Evolutionary conservation across 2,329 filamentous ascomycete species (phyloP), one percentile per base, ranked within the genome.

Genomic region (Lecanosticta acicola): DNA sequence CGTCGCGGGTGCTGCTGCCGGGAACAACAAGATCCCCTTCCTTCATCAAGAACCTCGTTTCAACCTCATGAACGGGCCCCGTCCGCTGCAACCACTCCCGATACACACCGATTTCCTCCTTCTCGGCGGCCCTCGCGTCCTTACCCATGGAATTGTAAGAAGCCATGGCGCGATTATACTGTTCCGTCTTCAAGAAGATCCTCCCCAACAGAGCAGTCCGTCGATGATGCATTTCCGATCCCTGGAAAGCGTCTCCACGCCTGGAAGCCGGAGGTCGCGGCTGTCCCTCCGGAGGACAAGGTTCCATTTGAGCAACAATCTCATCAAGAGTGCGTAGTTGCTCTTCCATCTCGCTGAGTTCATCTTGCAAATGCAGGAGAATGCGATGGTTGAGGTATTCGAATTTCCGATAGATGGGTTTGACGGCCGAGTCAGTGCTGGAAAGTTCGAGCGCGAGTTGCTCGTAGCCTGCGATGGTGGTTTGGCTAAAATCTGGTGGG

Each of bases 351-450:
- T 91, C 84, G 21, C 76, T 74, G 14, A 95, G 79, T 63, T 94
- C 87, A 60, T 94, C 88, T 65, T 95, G 90, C 13, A 94, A 73
- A 51, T 93, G 83, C 0, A 95, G 72, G 2, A 96, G 70, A 2
- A 94, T 70, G 2, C 90, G 82, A 62, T 94, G 88, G 58, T 93
- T 90, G 14, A 95, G 70, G 9, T 80, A 76, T 62, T 87, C 83
- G 59, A 96, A 96, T 46, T 83, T 83, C 35, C 90, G 80, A 64
- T 94, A 95, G 48, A 94, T 77, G 1, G 87, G 87, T 16, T 55
- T 58, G 13, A 63, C 24, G 24, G 5, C 24, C 3, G 42, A 26
- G 5, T 55, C 53, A 2, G 41, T 9, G 29, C 44, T 39, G 7
- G 74, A 71, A 3, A 85, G 62, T 39, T 72, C 74, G 2, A 76